A percentile compares a stretch with the other conserved stretches of the same genome.
Conservation (phyloP, 164 flowering plant species). For the Chimonanthus salicifolius region DNA sequence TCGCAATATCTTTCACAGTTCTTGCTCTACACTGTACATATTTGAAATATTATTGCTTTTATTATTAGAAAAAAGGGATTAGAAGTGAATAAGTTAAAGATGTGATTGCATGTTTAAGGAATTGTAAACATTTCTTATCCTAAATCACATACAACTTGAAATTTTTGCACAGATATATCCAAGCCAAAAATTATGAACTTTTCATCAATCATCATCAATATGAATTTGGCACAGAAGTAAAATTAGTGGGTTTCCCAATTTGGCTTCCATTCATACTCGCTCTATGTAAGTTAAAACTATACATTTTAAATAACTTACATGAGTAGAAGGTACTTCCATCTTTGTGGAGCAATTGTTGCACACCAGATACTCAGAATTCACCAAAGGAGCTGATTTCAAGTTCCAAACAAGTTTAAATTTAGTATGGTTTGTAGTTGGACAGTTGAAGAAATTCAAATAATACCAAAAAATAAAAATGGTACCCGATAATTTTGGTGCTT, state of each 20-base stretch:
- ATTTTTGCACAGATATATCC: background rate
- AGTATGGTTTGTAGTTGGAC: background rate
- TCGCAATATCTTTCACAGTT: slow-evolving; percentile 36
- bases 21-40: slow-evolving; percentile 40
- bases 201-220: too few relatives aligned
- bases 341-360: slow-evolving; percentile 57
- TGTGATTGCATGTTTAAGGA: background rate
- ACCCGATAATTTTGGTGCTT: slow-evolving; percentile 44
- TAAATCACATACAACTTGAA: background rate
- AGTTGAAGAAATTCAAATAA: background rate
- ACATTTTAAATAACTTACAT: slow-evolving; percentile 30
- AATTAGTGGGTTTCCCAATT: too few relatives aligned
- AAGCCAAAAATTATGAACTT: background rate
- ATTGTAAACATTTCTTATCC: background rate
- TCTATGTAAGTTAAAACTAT: background rate
- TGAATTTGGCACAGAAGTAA: too few relatives aligned
- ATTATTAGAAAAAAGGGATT: background rate
- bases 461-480: slow-evolving; percentile 1
- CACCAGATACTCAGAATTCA: slow-evolving; percentile 28
- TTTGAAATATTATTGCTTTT: background rate
- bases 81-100: background rate
- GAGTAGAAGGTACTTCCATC: slow-evolving; percentile 47
- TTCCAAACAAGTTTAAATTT: background rate
- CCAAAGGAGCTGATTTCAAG: slow-evolving; percentile 2
- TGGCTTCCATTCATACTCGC: background rate